Evolutionary conservation across 2,329 filamentous ascomycete species (phyloP).

Genomic region (Neofusicoccum cordaticola): DNA sequence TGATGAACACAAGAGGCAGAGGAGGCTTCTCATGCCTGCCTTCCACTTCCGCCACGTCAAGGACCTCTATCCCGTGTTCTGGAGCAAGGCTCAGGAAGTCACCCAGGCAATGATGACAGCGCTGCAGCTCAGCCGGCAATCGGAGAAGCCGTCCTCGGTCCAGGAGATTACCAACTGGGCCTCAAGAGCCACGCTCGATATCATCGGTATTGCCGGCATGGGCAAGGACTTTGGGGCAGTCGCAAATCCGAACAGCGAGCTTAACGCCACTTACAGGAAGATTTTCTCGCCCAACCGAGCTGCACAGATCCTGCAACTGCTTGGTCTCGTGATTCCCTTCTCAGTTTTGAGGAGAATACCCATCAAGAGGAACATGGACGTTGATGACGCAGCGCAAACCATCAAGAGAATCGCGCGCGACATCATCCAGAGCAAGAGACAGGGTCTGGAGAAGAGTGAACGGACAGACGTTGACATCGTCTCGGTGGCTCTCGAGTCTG

Average conservation of each 20-base stretch:
- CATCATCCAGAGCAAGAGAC: conserved; percentile 70
- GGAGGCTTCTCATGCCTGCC: conserved; percentile 48
- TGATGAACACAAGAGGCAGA: conserved; percentile 76
- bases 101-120: conserved; percentile 32
- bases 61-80: conserved; percentile 49
- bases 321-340: conserved; percentile 61
- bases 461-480: conserved; percentile 67
- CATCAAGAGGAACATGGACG: conserved; percentile 60
- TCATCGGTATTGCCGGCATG: conserved; percentile 58
- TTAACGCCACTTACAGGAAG: conserved; percentile 51
- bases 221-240: conserved; percentile 56
- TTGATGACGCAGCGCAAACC: conserved; percentile 33
- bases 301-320: conserved; percentile 55
- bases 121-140: conserved; percentile 23
- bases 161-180: conserved; percentile 47
- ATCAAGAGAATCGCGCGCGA: conserved; percentile 62
- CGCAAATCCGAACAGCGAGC: conserved; percentile 49
- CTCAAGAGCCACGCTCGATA: conserved; percentile 55
- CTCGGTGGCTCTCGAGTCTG: conserved; percentile 73
- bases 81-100: conserved; percentile 47
- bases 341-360: conserved; percentile 65
- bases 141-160: conserved; percentile 28
- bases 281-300: conserved; percentile 50
- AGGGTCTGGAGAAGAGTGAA: conserved; percentile 48
- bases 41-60: conserved; percentile 52